Base-by-base conservation (phyloP, 164 flowering plant species). In the Dillenia turbinata region DNA sequence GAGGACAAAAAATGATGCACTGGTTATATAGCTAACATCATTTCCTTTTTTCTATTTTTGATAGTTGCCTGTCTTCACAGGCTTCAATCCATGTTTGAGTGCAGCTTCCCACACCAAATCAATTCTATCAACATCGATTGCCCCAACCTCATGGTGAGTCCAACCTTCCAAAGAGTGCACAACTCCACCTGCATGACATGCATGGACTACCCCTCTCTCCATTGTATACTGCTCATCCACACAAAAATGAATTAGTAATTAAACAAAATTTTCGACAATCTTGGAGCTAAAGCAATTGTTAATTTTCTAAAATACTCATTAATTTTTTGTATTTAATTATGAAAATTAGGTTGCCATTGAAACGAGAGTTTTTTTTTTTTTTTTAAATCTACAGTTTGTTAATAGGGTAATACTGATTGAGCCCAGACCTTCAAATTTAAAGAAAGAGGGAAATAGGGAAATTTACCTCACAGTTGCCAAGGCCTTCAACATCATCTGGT, bases 131-230 rank as follows among this genome's bases (percentile, higher is more conserved):
- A 94, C 93, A 50, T 87, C 86, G 48, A 94, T 67, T 1, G 95
- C 93, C 1, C 98, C 97, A 19, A 94, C 98, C 65, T 94, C 98
- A 54, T 94, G 90, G 79, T 93, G 97, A 3, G 72, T 78, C 91
- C 92, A 93, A 0, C 96, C 97, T 78, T 90, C 95, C 12, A 93
- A 75, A 1, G 54, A 11, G 69, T 90, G 98, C 47, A 93, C 92
- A 57, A 87, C 80, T 0, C 98, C 98, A 1, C 98, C 98, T 0
- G 98, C 98, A 67, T 94, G 97, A 60, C 98, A 94, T 2, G 98
- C 98, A 45, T 94, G 98, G 9, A 94, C 91, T 1, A 89, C 90
- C 61, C 98, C 97, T 75, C 98, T 72, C 3, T 72, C 89, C 96
- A 94, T 78, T 2, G 90, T 79, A 26, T 94, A 89, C 98, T 94